Conservation (phyloP, 208 protist genomes). For the Porcisia hertigi region DNA sequence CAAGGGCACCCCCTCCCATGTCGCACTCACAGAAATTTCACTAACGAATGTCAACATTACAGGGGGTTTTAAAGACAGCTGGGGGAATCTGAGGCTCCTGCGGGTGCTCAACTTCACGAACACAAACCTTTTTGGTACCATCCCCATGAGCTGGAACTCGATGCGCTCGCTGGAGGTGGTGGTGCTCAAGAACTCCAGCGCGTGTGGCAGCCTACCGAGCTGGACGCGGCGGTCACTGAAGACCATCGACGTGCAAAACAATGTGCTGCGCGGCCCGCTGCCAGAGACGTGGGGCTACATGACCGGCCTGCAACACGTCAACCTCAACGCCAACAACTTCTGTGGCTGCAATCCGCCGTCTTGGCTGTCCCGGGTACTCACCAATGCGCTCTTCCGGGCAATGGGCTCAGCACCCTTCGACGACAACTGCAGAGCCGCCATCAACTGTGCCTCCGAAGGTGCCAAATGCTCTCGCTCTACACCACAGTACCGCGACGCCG, state of each 20-base stretch:
- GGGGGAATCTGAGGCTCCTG: slow-evolving; percentile 6
- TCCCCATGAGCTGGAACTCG: slow-evolving; percentile 18
- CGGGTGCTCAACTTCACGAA: slow-evolving; percentile 13
- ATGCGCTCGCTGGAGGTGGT: slow-evolving; percentile 5
- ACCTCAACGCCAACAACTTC: slow-evolving; percentile 17
- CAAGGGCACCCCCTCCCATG: not conserved
- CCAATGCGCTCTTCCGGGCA: slow-evolving; percentile 8
- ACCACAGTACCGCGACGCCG: slow-evolving; percentile 11
- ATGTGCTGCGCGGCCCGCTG: slow-evolving; percentile 20
- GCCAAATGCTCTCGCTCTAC: slow-evolving; percentile 2
- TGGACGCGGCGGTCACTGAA: slow-evolving; percentile 15
- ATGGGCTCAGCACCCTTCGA: slow-evolving; percentile 11
- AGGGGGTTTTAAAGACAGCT: slow-evolving; percentile 16
- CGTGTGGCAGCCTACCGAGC: slow-evolving; percentile 28
- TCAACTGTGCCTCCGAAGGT: slow-evolving; percentile 4
- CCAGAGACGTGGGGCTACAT: slow-evolving; percentile 12
- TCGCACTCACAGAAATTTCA: slow-evolving; percentile 3
- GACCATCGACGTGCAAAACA: slow-evolving; percentile 17
- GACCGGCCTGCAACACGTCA: slow-evolving; percentile 5
- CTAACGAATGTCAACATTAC: slow-evolving; percentile 21
- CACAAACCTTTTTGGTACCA: slow-evolving; percentile 21
- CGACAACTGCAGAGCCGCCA: slow-evolving; percentile 1
- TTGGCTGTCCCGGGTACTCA: slow-evolving; percentile 11
- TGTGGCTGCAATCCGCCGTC: slow-evolving; percentile 18
- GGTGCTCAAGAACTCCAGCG: slow-evolving; percentile 4